Evolutionary conservation across 148 eudicot genomes (phyloP), one percentile per base, ranked within the genome.

Genomic region (Rhododendron ovatum): DNA sequence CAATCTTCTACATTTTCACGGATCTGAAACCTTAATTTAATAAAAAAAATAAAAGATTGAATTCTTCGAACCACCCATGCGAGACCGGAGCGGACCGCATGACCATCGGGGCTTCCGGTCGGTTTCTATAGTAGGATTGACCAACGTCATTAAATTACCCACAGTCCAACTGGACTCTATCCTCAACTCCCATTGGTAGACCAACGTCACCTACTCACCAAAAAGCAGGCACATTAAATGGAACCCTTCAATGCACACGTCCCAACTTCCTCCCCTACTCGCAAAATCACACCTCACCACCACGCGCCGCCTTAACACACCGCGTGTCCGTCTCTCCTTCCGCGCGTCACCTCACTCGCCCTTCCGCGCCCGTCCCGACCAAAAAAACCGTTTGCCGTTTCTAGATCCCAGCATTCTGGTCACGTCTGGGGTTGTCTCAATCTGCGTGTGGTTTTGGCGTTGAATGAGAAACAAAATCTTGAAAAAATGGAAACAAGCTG

Each of bases 171-270:
- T 82, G 85, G 84, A 39, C 59, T 65, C 3, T 37, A 73, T 17
- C 15, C 1, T 15, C 73, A 73, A 5, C 74, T 82, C 85, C 88
- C 28, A 86, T 82, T 86, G 88, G 88, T 55, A 15, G 28, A 35
- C 77, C 20, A 73, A 10, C 88, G 85, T 86, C 85, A 82, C 75
- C 47, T 9, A 24, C 35, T 1, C 74, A 4, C 18, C 6, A 1
- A 67, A 18, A 67, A 22, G 61, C 33, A 22, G n/a, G 3, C 75
- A 3, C 79, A 13, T 41, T 51, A 53, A 84, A 55, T 63, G 22
- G 30, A 5, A 1, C 41, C 13, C 1, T 22, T n/a, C 20, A 45
- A 6, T 22, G 26, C n/a, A 5, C 26, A 22, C 7, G 22, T 63
- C 28, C 69, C 7, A 22, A 33, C 22, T 74, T 13, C 59, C 9